Evolutionary conservation across 805 yeast species (phyloP).

Genomic region (Teunomyces tritomae): DNA sequence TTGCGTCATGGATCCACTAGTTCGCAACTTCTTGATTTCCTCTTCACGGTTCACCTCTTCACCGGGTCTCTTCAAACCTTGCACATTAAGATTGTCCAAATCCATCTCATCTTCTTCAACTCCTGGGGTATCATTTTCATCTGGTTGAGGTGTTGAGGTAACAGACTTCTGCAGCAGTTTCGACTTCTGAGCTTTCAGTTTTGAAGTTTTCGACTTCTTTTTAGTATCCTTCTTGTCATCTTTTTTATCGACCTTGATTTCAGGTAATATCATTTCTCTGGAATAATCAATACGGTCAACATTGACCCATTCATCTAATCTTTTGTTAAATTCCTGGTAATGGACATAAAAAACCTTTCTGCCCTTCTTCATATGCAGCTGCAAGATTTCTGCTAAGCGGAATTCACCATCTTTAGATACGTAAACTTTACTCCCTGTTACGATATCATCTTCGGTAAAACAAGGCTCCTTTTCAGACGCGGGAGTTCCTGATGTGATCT

Average conservation of each 20-base stretch:
- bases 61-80: slow-evolving; percentile 64
- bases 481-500: background rate
- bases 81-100: slow-evolving; percentile 79
- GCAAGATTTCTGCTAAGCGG: slow-evolving; percentile 82
- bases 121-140: slow-evolving; percentile 27
- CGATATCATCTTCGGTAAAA: slow-evolving; percentile 47
- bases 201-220: slow-evolving; percentile 24
- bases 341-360: slow-evolving; percentile 86
- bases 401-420: slow-evolving; percentile 78
- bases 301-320: slow-evolving; percentile 93
- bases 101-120: slow-evolving; percentile 69
- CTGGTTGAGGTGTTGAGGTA: slow-evolving; percentile 25
- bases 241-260: slow-evolving; percentile 49
- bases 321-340: slow-evolving; percentile 89
- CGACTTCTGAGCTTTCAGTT: slow-evolving; percentile 21
- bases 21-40: slow-evolving; percentile 86
- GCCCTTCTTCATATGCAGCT: slow-evolving; percentile 71
- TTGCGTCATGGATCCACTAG: slow-evolving; percentile 98
- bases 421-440: slow-evolving; percentile 77
- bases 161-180: slow-evolving; percentile 14
- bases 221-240: slow-evolving; percentile 39
- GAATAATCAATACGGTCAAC: slow-evolving; percentile 67
- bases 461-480: background rate
- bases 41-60: slow-evolving; percentile 83
- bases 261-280: slow-evolving; percentile 71